phyloP scores from a whole-genome alignment of 805 yeast genomes.

The Candida loeiensis region DNA sequence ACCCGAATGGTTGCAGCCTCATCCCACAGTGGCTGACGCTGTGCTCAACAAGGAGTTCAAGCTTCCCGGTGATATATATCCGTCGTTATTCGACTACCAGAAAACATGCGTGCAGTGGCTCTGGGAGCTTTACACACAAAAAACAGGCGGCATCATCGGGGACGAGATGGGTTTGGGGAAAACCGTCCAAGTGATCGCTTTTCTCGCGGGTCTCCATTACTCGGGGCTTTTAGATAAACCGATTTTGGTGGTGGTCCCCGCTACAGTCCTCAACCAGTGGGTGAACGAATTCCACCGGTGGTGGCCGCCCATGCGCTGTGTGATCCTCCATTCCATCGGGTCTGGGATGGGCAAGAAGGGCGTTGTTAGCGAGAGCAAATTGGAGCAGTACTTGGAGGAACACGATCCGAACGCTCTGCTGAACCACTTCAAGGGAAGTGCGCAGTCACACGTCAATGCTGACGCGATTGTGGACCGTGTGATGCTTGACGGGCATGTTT shows the following conservation, averaged over 20 bases:
- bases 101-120: constrained; percentile 97
- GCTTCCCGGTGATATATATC: constrained; percentile 88
- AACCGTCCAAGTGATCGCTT: constrained; percentile 88
- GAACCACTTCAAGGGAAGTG: constrained; percentile 15
- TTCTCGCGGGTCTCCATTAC: constrained; percentile 86
- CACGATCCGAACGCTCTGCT: constrained; percentile 34
- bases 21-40: constrained; percentile 76
- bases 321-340: constrained; percentile 89
- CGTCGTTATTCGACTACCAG: constrained; percentile 86
- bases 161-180: constrained; percentile 99
- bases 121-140: constrained; percentile 87
- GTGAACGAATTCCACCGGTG: constrained; percentile 92
- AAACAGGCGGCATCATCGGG: constrained; percentile 92
- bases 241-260: constrained; percentile 87
- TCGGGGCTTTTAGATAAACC: constrained; percentile 75
- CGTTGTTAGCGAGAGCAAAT: constrained; percentile 33
- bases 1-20: constrained; percentile 68
- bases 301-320: constrained; percentile 95
- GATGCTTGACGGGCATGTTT: constrained; percentile 67
- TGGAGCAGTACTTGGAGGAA: constrained; percentile 48
- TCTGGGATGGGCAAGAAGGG: constrained; percentile 57
- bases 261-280: constrained; percentile 96
- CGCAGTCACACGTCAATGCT: constrained; percentile 38
- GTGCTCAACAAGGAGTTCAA: constrained; percentile 62
- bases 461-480: constrained; percentile 54